Conservation (phyloP, 345 rosid species). For the Eucalyptus lansdowneana region DNA sequence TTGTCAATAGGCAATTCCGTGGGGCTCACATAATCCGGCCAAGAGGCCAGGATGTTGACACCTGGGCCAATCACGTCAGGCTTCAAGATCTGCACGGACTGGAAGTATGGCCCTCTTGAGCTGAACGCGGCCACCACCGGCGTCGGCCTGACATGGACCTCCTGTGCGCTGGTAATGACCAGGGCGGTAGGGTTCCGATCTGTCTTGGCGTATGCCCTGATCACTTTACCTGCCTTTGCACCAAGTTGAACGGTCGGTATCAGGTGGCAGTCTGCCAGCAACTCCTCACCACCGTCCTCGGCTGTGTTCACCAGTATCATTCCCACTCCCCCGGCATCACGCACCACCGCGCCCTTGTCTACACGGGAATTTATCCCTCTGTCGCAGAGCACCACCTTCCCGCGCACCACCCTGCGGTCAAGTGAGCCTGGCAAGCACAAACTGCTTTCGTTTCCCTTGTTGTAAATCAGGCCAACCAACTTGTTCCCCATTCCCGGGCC, state of each 20-base stretch:
- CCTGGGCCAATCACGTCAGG: constrained; percentile 93
- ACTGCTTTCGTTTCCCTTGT: constrained; percentile 11
- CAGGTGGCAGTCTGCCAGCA: constrained; percentile 77
- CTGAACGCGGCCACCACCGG: constrained; percentile 93
- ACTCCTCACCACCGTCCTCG: constrained; percentile 40
- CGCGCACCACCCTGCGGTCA: constrained; percentile 33
- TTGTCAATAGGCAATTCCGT: constrained; percentile 54
- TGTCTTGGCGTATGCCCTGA: constrained; percentile 32
- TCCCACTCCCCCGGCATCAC: constrained; percentile 71
- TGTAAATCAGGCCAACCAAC: constrained; percentile 40
- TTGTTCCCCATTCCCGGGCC: constrained; percentile 50
- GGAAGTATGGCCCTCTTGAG: constrained; percentile 78
- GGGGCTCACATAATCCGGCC: constrained; percentile 68
- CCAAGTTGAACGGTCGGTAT: constrained; percentile 67
- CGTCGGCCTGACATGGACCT: constrained; percentile 43
- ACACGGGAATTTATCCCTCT: constrained; percentile 66
- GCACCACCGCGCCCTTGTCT: constrained; percentile 70
- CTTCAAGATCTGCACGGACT: constrained; percentile 60
- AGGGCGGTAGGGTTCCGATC: constrained; percentile 35
- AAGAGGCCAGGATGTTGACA: constrained; percentile 69
- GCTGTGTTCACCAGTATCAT: constrained; percentile 76
- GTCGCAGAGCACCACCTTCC: constrained; percentile 75
- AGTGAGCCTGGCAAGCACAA: constrained; percentile 71
- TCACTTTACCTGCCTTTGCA: constrained; percentile 39
- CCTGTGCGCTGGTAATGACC: constrained; percentile 48